Percentiles rank a stretch among this genome's conserved stretches.
These are phyloP conservation scores for Euryodendron excelsum DNA, from an alignment of 148 eudicot species.

Conservation along the genomic window DNA sequence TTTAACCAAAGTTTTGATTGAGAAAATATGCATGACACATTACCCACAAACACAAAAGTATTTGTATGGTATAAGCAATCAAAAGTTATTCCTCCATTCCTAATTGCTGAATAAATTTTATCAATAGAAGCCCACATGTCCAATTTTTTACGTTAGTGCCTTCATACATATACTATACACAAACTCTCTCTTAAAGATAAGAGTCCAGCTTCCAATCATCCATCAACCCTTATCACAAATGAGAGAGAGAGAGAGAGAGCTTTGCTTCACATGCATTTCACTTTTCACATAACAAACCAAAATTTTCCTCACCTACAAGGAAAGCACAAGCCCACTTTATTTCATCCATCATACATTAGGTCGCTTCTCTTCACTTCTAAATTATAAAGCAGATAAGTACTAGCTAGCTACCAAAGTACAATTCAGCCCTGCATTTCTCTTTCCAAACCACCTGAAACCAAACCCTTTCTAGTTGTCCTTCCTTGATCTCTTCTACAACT, in stretches of 20 bases:
- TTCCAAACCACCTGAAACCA: conserved; percentile 12
- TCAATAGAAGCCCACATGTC: conserved; percentile 20
- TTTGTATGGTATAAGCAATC: conserved; percentile 8
- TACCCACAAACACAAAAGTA: neutral
- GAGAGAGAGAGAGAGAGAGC: conserved; percentile 26
- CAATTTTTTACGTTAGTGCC: conserved; percentile 26
- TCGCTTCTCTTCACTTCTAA: conserved; percentile 17
- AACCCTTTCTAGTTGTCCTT: neutral
- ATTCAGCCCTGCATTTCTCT: conserved; percentile 7
- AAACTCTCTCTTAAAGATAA: neutral
- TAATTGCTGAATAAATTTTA: conserved; percentile 10
- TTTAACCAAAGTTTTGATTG: conserved; percentile 20
- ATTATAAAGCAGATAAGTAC: conserved; percentile 2
- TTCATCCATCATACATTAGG: conserved; percentile 5
- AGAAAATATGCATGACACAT: conserved; percentile 4
- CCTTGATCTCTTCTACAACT: conserved; percentile 5
- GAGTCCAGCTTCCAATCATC: conserved; percentile 41
- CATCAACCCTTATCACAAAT: conserved; percentile 30
- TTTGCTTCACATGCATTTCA: conserved; percentile 88
- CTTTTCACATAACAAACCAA: conserved; percentile 54
- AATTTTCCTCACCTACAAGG: conserved; percentile 61
- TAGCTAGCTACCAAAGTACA: neutral
- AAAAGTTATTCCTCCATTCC: conserved; percentile 12
- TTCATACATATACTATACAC: neutral
- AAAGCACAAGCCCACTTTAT: conserved; percentile 63